These are phyloP conservation scores for Candida nonsorbophila DNA, from an alignment of 805 yeast genomes.

Conservation along the genomic window DNA sequence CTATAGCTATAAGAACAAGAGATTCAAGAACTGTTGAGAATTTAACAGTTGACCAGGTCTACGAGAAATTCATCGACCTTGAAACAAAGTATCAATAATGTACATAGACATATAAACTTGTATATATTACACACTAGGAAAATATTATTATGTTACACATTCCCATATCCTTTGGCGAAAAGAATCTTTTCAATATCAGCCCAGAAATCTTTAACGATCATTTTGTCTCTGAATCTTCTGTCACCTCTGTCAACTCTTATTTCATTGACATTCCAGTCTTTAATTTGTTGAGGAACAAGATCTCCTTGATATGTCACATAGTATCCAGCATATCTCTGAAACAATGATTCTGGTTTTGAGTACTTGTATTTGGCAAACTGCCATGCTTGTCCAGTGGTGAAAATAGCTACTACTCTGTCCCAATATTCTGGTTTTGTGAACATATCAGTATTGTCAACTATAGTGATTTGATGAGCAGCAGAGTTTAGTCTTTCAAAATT, in stretches of 20 bases:
- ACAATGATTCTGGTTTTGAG: constrained; percentile 72
- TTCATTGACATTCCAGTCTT: constrained; percentile 85
- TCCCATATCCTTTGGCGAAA: constrained; percentile 59
- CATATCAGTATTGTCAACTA: constrained; percentile 84
- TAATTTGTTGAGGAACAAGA: constrained; percentile 64
- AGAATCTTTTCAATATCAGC: constrained; percentile 70
- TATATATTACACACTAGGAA: background rate
- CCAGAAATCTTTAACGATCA: constrained; percentile 85
- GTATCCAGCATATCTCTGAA: constrained; percentile 81
- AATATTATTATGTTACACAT: constrained; percentile 5
- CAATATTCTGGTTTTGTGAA: constrained; percentile 90
- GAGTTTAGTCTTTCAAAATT: constrained; percentile 45
- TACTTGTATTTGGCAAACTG: constrained; percentile 87
- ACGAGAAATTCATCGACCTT: constrained; percentile 45
- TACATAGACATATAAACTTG: constrained; percentile 9
- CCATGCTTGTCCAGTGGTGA: constrained; percentile 98
- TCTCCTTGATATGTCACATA: constrained; percentile 76
- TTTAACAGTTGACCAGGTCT: constrained; percentile 47
- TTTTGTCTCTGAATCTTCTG: constrained; percentile 82
- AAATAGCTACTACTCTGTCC: constrained; percentile 93
- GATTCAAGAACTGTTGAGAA: constrained; percentile 41
- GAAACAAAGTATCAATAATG: constrained; percentile 45
- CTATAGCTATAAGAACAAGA: constrained; percentile 60
- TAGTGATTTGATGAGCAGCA: constrained; percentile 61
- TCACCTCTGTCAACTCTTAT: constrained; percentile 70